Evolutionary conservation across 2,329 filamentous ascomycete genomes (phyloP), one percentile per base, ranked within the genome.

Genomic region (Fusarium sp.): DNA sequence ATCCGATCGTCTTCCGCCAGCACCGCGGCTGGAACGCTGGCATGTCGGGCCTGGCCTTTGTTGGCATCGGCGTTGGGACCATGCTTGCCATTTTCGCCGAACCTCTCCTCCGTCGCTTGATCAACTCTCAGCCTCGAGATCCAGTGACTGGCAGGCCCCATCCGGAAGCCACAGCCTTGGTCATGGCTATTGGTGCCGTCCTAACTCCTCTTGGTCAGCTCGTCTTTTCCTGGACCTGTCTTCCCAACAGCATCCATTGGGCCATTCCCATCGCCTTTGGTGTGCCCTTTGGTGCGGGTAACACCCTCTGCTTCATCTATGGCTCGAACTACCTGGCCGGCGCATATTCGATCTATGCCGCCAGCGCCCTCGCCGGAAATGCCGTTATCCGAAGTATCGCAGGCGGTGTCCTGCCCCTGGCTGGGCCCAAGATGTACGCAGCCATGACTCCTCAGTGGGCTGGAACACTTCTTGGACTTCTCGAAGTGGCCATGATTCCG

Each of bases 171-270:
- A 94, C 94, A 74, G 94, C 96, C 5, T 90, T 91, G 47, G 88
- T 97, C 66, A 93, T 98, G 78, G 94, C 92, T 75, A 90, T 97
- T 29, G 94, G 93, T 5, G 90, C 94, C 0, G 80, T 97, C 2
- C 85, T 94, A 1, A 91, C 93, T 0, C 93, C 95, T 0, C 81
- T 94, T 4, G 95, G 95, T 18, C 92, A 98, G 82, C 88, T 98
- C 27, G 93, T 92, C 81, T 98, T 98, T 79, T 91, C 94, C 0
- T 98, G 95, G 95, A 97, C 95, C 0, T 95, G 92, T 70, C 90
- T 95, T 0, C 95, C 95, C 0, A 84, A 83, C 0, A 89, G 90
- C 6, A 94, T 97, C 35, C 95, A 94, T 80, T 97, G 94, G 92
- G 91, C 95, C n/a, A 87, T 91, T 22, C 93, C 94, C 1, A 92